Base-by-base conservation (phyloP, 805 yeast genomes). In the Crinitomyces ghanaensis region DNA sequence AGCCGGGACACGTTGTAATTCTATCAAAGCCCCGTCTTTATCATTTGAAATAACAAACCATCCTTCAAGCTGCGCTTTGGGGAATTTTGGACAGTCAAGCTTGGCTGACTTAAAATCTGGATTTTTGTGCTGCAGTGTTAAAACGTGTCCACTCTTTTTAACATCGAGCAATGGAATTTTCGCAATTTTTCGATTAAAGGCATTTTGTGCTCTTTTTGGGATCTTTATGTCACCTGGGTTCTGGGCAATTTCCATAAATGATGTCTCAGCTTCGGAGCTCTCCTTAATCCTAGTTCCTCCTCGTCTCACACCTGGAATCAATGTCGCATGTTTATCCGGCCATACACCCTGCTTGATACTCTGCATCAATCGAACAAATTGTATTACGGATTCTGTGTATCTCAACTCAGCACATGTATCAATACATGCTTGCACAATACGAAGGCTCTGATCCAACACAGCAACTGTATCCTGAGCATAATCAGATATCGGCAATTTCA, bases 391-490 rank as follows among this genome's bases (percentile, higher is more conserved):
- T 4, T 65, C 50, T 29, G 76, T 60, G 45, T 72, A 77, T 0
- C 95, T 95, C 44, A 75, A 49, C 45, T 88, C 96, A 2, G 95
- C 73, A 1, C 91, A 75, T 14, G 82, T 83, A 57, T 91, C 99
- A 38, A 88, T 77, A 44, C 71, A 78, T 0, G 97, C 96, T 52
- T 91, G 98, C 34, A 86, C 59, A 41, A 91, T 78, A 70, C 98
- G 93, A 49, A 91, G 63, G 5, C 93, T 74, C 59, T 91, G 98
- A 50, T 93, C 99, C 37, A 91, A 61, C 6, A 91, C 94, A 0
- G 96, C 77, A 9, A 85, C 73, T 0, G 95, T 85, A 56, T 91
- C 98, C 51, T 88, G 97, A 6, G 79, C 66, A 52, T 91, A 91
- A 63, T 91, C 99, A 0, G 94, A 93, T 49, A 91, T 82, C 2